Percentiles rank a stretch among this genome's conserved stretches.
These are phyloP conservation scores for Boletus pseudo-olivaceus DNA, from an alignment of 768 basidiomycete genomes.

Conservation along the genomic window DNA sequence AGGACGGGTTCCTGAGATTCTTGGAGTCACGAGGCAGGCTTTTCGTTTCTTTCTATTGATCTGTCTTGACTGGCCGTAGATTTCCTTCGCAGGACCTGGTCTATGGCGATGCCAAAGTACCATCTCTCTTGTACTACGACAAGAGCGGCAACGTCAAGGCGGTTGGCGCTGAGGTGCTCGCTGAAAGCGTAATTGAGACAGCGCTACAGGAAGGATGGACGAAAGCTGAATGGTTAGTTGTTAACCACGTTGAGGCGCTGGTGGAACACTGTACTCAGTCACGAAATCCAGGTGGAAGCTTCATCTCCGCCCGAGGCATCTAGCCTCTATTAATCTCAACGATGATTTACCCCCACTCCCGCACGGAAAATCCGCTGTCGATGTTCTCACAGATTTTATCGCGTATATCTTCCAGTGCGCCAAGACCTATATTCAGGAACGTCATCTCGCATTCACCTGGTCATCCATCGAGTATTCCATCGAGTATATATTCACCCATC, in stretches of 20 bases:
- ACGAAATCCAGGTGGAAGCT: slow-evolving; percentile 23
- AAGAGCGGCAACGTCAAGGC: slow-evolving; percentile 32
- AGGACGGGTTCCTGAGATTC: slow-evolving; percentile 10
- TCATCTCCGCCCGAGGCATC: slow-evolving; percentile 16
- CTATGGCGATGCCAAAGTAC: slow-evolving; percentile 42
- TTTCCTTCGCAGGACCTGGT: slow-evolving; percentile 37
- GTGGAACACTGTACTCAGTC: not conserved
- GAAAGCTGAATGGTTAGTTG: slow-evolving; percentile 18
- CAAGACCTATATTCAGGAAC: slow-evolving; percentile 7
- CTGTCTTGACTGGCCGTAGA: slow-evolving; percentile 22
- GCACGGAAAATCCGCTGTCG: not conserved
- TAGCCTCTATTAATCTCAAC: not conserved
- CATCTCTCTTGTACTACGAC: slow-evolving; percentile 44
- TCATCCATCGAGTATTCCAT: slow-evolving; percentile 8
- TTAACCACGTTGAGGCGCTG: not conserved
- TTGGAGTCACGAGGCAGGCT: slow-evolving; percentile 7
- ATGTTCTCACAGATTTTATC: not conserved
- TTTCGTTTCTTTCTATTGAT: not conserved
- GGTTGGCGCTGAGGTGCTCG: slow-evolving; percentile 37
- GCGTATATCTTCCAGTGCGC: slow-evolving; percentile 5
- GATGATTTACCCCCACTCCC: not conserved
- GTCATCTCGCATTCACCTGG: slow-evolving; percentile 17
- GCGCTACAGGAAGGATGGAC: slow-evolving; percentile 31
- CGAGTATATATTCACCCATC: slow-evolving; percentile 24
- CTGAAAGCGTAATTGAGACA: slow-evolving; percentile 28